These are phyloP conservation scores for Agrostemma githago DNA, from an alignment of 148 eudicot species.

Conservation along the genomic window DNA sequence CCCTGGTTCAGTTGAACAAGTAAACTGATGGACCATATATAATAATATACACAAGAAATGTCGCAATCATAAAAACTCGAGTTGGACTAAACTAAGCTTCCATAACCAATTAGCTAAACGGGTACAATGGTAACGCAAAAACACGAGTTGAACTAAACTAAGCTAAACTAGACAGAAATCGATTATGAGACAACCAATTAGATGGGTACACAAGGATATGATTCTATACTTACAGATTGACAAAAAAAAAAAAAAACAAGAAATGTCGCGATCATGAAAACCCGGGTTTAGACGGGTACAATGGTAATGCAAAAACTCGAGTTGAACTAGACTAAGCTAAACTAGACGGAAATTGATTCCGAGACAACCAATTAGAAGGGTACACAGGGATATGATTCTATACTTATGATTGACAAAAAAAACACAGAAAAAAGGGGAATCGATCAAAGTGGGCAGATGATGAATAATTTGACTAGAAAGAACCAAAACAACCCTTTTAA, in stretches of 20 bases:
- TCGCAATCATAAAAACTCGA: not conserved
- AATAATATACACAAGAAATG: not conserved
- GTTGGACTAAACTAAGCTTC: not conserved
- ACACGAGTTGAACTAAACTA: not conserved
- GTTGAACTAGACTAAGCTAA: not conserved
- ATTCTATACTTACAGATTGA: conserved; percentile 22
- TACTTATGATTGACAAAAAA: conserved; percentile 12
- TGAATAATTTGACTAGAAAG: conserved; percentile 27
- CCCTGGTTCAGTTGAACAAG: conserved; percentile 18
- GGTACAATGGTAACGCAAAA: not conserved
- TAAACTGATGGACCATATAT: not conserved
- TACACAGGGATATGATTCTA: conserved; percentile 12
- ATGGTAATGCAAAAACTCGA: not conserved
- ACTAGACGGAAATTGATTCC: not conserved
- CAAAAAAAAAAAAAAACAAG: not conserved
- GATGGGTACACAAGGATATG: not conserved
- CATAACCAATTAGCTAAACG: not conserved
- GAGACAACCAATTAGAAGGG: not conserved
- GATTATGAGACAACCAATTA: not conserved
- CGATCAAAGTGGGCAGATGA: conserved; percentile 25
- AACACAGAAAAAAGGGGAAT: conserved; percentile 3
- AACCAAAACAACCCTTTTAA: conserved; percentile 17
- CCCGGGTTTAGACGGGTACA: not conserved
- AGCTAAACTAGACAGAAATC: not conserved
- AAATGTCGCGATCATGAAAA: not conserved